Percentiles rank a stretch among this genome's conserved stretches.
Evolutionary conservation across 768 basidiomycete genomes (phyloP).

Genomic region (Mycena latifolia): DNA sequence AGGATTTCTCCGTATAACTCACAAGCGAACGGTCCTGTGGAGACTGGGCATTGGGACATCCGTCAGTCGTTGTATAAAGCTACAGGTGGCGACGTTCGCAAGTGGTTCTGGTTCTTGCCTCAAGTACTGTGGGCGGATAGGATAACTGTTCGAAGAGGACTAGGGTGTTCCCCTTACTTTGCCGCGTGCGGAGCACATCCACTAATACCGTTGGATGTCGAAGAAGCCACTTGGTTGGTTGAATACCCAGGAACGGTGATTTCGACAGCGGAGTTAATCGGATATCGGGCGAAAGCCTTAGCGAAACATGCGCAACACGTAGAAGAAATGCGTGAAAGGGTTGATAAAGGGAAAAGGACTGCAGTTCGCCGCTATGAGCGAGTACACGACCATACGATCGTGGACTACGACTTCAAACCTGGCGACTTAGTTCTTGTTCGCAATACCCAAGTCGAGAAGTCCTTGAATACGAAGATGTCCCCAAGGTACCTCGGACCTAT

Average conservation of each 20-base stretch:
- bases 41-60: slow-evolving; percentile 47
- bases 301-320: slow-evolving; percentile 38
- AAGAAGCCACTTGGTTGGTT: slow-evolving; percentile 44
- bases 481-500: no score
- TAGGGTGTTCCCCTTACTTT: slow-evolving; percentile 47
- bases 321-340: slow-evolving; percentile 38
- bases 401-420: no score
- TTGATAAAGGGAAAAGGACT: no score
- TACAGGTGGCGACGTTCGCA: slow-evolving; percentile 38
- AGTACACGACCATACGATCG: no score
- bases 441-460: no score
- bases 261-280: slow-evolving; percentile 39
- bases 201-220: slow-evolving; percentile 41
- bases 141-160: slow-evolving; percentile 38
- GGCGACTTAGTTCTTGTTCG: no score
- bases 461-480: no score
- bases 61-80: slow-evolving; percentile 39
- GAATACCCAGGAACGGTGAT: slow-evolving; percentile 1
- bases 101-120: slow-evolving; percentile 46
- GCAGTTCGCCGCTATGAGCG: no score
- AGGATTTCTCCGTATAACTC: slow-evolving; percentile 51
- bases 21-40: slow-evolving; percentile 52
- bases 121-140: slow-evolving; percentile 51
- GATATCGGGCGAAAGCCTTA: slow-evolving; percentile 33
- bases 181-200: slow-evolving; percentile 48